Evolutionary conservation across 805 yeast genomes (phyloP), one percentile per base, ranked within the genome.

Genomic region (Saturnispora bothae): DNA sequence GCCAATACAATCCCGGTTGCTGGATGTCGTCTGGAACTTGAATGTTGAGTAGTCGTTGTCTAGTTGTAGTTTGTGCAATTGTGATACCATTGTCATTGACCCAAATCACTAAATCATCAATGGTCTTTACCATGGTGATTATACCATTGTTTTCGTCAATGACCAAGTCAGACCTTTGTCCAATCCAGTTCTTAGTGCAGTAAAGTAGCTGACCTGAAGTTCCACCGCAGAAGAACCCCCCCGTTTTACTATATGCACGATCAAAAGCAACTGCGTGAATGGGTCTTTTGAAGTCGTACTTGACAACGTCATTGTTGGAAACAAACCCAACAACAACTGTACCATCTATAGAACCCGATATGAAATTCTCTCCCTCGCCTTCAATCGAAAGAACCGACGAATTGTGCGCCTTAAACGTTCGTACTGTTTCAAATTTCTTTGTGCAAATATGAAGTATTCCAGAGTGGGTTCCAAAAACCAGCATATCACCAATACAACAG

Each of bases 261-360:
- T 83, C 92, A 5, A 92, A 57, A 0, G 85, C 83, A 3, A 89
- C 94, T 0, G 94, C 77, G 52, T 86, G 94, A 0, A 92, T 71
- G 0, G 97, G 96, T 21, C 96, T 64, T 48, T 81, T 79, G 56
- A 86, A 83, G 57, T 88, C 94, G 48, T 73, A 79, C 3, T 85
- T 86, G 0, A 69, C 64, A 3, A 81, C 73, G 48, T 81, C 92
- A 27, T 33, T 34, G 44, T 79, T 82, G 2, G 46, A 42, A 1
- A 83, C 61, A 2, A 86, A 71, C 0, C 95, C 92, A 4, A 85
- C 71, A 2, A 85, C 85, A 0, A 89, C 81, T 0, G 95, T 82
- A 0, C 98, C 98, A 54, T 92, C 98, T 64, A 89, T 78, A 0
- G 96, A 85, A 0, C 88, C 95, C 0, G 94, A 78, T 0, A 92